Base-by-base conservation (phyloP, 2,329 filamentous ascomycete genomes). In the Cordyceps cicadae region DNA sequence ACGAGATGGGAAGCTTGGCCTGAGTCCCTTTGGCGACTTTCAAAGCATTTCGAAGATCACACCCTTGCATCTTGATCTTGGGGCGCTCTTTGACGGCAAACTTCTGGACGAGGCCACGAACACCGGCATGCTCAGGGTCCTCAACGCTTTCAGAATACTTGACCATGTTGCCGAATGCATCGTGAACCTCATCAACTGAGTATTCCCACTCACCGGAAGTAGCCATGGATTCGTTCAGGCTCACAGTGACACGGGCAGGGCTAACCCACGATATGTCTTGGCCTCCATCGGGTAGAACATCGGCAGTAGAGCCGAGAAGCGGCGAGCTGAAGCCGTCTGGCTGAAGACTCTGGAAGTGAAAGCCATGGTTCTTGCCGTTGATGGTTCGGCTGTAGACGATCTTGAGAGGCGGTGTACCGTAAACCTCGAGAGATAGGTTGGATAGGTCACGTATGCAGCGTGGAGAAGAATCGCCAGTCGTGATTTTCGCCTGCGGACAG, bases 301-400 rank as follows among this genome's bases (percentile, higher is more conserved):
- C 81, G 21, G 81, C 81, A 1, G 82, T 79, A 50, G 84, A 80
- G 54, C 82, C 82, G n/a, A 88, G 75, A 41, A 96, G 77, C 1
- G 92, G 91, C 1, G 91, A 96, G 3, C 83, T 79, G 68, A 92
- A 87, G 41, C 90, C 89, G 54, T 97, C 92, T 0, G 94, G 92
- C 67, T 96, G 92, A 50, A 99, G 85, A 68, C 90, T 96, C 73
- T 97, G 92, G 67, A 96, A 93, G 64, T 93, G 91, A 66, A 92
- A 91, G 63, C 89, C 90, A 67, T 87, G 87, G 65, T 95, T 86
- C 64, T 89, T 87, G 63, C 86, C 85, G 67, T 97, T 96, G 66
- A 96, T 87, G 7, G 86, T 87, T 59, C 92, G 88, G 68, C 90
- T 94, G 74, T 99, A 99, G 67, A 90, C 90, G 67, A 99, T 89